Percentiles rank a stretch among this genome's conserved stretches.
These are phyloP conservation scores for Fusarium caatingaense DNA, from an alignment of 2,329 filamentous ascomycete species.

Conservation along the genomic window DNA sequence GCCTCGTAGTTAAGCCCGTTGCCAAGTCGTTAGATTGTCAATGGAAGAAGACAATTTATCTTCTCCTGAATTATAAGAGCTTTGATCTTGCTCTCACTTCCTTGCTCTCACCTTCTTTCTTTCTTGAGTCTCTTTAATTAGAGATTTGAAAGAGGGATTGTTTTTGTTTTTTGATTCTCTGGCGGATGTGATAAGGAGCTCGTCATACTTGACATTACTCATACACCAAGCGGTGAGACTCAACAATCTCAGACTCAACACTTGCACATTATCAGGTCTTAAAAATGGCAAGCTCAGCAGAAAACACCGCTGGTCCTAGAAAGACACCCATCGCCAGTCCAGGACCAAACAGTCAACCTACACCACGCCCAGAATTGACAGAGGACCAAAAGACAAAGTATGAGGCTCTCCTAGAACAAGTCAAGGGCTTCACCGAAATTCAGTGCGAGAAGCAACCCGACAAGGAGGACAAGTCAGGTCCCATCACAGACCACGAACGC, in stretches of 20 bases:
- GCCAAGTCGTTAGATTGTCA: conserved; percentile 26
- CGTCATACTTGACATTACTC: conserved; percentile 23
- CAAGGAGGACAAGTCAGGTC: conserved; percentile 66
- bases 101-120: neutral
- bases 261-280: conserved; percentile 5
- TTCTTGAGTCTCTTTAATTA: too few species aligned
- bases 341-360: conserved; percentile 67
- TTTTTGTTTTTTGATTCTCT: neutral
- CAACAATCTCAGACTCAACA: conserved; percentile 2
- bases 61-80: conserved; percentile 26
- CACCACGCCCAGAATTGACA: conserved; percentile 70
- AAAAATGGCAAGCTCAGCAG: conserved; percentile 38
- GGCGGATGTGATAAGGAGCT: neutral
- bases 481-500: conserved; percentile 81
- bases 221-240: conserved; percentile 38
- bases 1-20: conserved; percentile 26
- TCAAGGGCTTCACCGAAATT: conserved; percentile 77
- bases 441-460: conserved; percentile 58
- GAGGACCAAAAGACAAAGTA: conserved; percentile 86
- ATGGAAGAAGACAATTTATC: conserved; percentile 22
- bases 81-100: neutral
- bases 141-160: too few species aligned
- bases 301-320: conserved; percentile 44
- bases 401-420: conserved; percentile 76
- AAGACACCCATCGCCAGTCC: conserved; percentile 70